Evolutionary conservation across 1,284 basidiomycete genomes (phyloP).

Genomic region (Ustilago shanxiensis): DNA sequence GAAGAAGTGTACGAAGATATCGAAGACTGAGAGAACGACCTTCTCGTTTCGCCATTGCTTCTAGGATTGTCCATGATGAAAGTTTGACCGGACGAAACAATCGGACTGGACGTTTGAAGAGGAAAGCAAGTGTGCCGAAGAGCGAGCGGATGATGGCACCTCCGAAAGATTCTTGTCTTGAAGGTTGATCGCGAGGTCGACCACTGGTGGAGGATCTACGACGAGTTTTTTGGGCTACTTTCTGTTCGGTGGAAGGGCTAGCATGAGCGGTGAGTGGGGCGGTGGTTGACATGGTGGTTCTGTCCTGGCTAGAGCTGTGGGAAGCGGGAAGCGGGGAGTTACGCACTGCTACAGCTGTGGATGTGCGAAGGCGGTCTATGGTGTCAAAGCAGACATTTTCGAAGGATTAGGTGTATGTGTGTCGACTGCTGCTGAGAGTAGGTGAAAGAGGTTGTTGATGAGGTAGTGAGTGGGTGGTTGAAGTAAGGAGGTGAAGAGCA

Average conservation of each 20-base stretch:
- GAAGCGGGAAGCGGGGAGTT: too few relatives aligned
- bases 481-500: too few relatives aligned
- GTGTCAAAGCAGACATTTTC: too few relatives aligned
- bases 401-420: too few relatives aligned
- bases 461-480: too few relatives aligned
- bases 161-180: constrained; percentile 56
- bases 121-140: constrained; percentile 69
- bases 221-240: constrained; percentile 27
- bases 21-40: constrained; percentile 61
- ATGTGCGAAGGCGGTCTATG: not conserved
- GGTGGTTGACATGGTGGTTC: too few relatives aligned
- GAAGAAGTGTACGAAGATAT: constrained; percentile 68
- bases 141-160: constrained; percentile 66
- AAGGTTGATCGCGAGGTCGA: constrained; percentile 19
- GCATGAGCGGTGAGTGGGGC: too few relatives aligned
- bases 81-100: constrained; percentile 71
- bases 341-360: too few relatives aligned
- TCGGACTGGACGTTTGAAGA: constrained; percentile 70
- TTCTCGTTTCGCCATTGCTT: constrained; percentile 70
- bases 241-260: constrained; percentile 13
- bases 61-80: constrained; percentile 69
- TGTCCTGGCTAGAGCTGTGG: too few relatives aligned
- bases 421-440: too few relatives aligned
- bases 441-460: too few relatives aligned
- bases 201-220: constrained; percentile 17